These are phyloP conservation scores for Castanea sativa DNA, from an alignment of 306 rosid genomes.

Conservation along the genomic window DNA sequence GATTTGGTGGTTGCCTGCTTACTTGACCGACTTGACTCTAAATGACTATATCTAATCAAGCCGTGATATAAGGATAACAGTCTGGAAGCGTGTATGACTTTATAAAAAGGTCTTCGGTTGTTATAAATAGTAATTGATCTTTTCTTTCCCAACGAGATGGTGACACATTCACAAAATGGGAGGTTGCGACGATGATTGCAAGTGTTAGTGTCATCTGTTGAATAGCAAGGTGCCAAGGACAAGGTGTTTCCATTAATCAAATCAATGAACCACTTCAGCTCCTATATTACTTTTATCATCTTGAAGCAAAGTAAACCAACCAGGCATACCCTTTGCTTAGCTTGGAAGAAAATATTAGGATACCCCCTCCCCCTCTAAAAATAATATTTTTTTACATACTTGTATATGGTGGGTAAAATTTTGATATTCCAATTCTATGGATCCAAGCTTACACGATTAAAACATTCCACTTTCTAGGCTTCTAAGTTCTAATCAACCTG, in stretches of 20 bases:
- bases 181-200: no score
- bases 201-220: no score
- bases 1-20: neutral
- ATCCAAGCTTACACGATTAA: no score
- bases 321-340: neutral
- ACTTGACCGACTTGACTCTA: neutral
- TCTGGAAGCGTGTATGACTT: neutral
- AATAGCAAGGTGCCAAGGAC: no score
- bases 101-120: neutral
- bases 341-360: conserved; percentile 1
- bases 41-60: neutral
- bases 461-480: no score
- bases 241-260: neutral
- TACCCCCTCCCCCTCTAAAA: no score
- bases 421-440: no score
- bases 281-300: neutral
- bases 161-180: no score
- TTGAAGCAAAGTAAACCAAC: conserved; percentile 9
- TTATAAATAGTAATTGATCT: neutral
- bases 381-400: no score
- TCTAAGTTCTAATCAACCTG: no score
- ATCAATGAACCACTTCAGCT: neutral
- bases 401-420: no score
- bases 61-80: neutral
- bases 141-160: no score